Evolutionary conservation across 768 basidiomycete species (phyloP).

Genomic region (Tulasnella sp.): DNA sequence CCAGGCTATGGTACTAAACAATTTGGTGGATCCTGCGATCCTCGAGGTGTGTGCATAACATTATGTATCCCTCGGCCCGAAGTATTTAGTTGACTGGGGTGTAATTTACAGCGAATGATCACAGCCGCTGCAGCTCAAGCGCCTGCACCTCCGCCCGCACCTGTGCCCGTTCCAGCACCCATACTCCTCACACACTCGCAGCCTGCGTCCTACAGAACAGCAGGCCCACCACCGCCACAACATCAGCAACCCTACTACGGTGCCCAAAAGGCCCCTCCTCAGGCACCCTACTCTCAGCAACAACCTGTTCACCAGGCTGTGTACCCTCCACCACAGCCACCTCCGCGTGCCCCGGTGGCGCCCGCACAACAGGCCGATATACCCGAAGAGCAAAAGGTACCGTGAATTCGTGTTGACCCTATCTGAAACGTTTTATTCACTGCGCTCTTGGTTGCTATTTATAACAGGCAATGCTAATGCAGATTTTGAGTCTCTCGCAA

Average conservation of each 20-base stretch:
- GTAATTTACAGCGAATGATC: slow-evolving; percentile 39
- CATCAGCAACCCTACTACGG: slow-evolving; percentile 26
- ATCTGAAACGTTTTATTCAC: neutral
- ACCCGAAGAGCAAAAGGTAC: slow-evolving; percentile 29
- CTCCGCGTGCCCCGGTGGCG: slow-evolving; percentile 10
- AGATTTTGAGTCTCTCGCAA: slow-evolving; percentile 69
- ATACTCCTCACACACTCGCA: slow-evolving; percentile 22
- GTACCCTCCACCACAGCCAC: slow-evolving; percentile 11
- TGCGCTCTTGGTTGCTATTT: slow-evolving; percentile 18
- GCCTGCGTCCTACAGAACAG: slow-evolving; percentile 27
- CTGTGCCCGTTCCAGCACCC: slow-evolving; percentile 19
- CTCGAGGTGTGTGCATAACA: slow-evolving; percentile 45
- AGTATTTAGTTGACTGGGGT: neutral
- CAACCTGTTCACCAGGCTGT: slow-evolving; percentile 22
- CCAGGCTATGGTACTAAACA: slow-evolving; percentile 85
- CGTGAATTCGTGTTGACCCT: too few relatives aligned
- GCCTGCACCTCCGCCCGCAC: slow-evolving; percentile 25
- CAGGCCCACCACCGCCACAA: slow-evolving; percentile 28
- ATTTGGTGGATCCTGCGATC: slow-evolving; percentile 81
- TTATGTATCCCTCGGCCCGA: neutral
- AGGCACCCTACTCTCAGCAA: slow-evolving; percentile 25
- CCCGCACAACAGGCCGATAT: slow-evolving; percentile 31
- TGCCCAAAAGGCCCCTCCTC: slow-evolving; percentile 23
- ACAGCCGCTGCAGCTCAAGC: slow-evolving; percentile 25
- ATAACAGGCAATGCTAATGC: slow-evolving; percentile 65